Evolutionary conservation across 257 asterid genomes (phyloP).

Genomic region (Scutellaria minor): DNA sequence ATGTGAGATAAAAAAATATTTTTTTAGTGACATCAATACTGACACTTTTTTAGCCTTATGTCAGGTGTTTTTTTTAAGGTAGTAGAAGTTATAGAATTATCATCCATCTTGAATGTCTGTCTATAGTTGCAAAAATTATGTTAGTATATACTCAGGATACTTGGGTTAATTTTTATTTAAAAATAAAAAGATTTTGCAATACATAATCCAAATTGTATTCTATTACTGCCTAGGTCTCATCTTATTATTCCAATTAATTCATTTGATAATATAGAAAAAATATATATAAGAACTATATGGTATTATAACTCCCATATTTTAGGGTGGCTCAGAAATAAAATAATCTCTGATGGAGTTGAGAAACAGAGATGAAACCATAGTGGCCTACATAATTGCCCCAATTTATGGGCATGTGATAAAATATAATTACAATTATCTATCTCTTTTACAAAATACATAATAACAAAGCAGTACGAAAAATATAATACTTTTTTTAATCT

Average conservation of each 20-base stretch:
- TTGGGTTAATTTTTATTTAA: too few species aligned
- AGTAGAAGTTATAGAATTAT: too few species aligned
- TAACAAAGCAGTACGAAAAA: neutral
- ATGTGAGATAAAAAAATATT: too few species aligned
- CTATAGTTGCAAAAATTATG: too few species aligned
- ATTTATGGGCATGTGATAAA: constrained; percentile 29
- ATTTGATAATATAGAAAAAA: neutral
- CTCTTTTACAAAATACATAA: neutral
- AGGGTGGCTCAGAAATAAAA: neutral
- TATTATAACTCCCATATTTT: neutral
- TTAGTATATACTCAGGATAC: too few species aligned
- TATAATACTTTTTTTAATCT: neutral
- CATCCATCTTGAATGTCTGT: too few species aligned
- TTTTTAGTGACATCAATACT: too few species aligned
- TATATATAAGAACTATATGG: neutral
- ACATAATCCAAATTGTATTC: too few species aligned
- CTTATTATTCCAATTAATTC: neutral
- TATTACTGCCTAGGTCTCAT: neutral
- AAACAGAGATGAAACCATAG: neutral
- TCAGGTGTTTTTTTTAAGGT: too few species aligned
- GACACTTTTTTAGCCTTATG: too few species aligned
- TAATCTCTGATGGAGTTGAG: too few species aligned
- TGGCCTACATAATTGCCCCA: constrained; percentile 39
- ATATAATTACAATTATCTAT: neutral
- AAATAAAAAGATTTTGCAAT: too few species aligned